These are phyloP conservation scores for Centaurea solstitialis DNA, from an alignment of 129 eudicot species.

Conservation along the genomic window DNA sequence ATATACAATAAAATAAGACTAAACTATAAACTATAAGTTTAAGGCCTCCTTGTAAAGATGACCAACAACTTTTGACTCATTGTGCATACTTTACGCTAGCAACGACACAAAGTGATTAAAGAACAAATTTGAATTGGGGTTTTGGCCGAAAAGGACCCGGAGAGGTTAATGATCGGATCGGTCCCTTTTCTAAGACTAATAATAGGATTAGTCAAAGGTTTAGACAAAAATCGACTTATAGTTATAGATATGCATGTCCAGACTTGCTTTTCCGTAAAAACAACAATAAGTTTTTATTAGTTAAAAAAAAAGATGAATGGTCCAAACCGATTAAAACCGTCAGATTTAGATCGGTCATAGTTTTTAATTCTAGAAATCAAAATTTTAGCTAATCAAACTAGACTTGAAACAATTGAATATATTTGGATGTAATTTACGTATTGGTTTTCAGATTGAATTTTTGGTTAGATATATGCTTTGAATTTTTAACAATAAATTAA, in stretches of 20 bases:
- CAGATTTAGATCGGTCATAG: not conserved
- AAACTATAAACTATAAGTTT: not conserved
- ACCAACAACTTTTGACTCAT: not conserved
- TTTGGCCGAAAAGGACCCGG: not conserved
- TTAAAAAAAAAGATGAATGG: not conserved
- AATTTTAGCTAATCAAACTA: not conserved
- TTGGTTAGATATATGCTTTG: not conserved
- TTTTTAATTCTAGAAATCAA: not conserved
- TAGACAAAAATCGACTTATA: too few species aligned
- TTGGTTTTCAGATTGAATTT: not conserved
- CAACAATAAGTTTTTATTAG: not conserved
- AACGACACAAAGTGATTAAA: not conserved
- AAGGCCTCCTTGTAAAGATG: not conserved
- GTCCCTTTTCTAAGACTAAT: not conserved
- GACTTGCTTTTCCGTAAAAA: not conserved
- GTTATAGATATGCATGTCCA: not conserved
- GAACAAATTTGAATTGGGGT: not conserved
- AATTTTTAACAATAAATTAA: not conserved
- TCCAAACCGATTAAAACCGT: not conserved
- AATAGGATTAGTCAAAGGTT: too few species aligned
- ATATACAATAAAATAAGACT: not conserved
- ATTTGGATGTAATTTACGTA: not conserved
- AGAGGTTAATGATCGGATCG: not conserved
- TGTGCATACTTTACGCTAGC: not conserved
- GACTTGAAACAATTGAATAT: not conserved